Evolutionary conservation across 2,329 filamentous ascomycete species (phyloP).

Genomic region (Plenodomus biglobosus): DNA sequence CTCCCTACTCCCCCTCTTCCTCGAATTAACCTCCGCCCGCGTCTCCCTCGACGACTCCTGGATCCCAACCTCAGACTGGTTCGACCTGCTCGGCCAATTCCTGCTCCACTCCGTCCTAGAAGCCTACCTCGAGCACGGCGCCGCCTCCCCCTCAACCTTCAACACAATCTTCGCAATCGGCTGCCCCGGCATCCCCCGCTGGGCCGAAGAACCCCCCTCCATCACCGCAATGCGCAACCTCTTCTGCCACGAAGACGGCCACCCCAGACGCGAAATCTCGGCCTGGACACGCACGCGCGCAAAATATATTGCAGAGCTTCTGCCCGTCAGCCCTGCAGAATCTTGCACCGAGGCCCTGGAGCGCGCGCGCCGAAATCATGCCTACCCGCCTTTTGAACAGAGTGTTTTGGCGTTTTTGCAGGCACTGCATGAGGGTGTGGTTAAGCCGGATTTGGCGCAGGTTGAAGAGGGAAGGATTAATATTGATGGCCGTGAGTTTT

Average conservation of each 20-base stretch:
- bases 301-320: conserved; percentile 36
- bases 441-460: conserved; percentile 54
- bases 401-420: conserved; percentile 47
- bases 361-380: conserved; percentile 35
- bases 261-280: conserved; percentile 30
- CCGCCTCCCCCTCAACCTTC: conserved; percentile 41
- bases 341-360: conserved; percentile 22
- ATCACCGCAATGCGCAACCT: conserved; percentile 38
- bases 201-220: conserved; percentile 27
- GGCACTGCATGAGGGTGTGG: conserved; percentile 47
- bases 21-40: conserved; percentile 53
- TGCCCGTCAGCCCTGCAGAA: conserved; percentile 5
- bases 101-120: conserved; percentile 56
- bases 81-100: conserved; percentile 50
- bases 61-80: conserved; percentile 45
- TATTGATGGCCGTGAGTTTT: conserved; percentile 35
- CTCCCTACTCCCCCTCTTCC: conserved; percentile 53
- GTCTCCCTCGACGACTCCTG: conserved; percentile 35
- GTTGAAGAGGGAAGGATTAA: conserved; percentile 52
- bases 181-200: conserved; percentile 29
- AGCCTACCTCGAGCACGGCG: conserved; percentile 48
- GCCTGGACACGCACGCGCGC: conserved; percentile 44
- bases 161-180: conserved; percentile 53
- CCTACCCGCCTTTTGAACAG: conserved; percentile 45
- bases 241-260: conserved; percentile 38